Evolutionary conservation across 805 yeast genomes (phyloP).

Genomic region (Wickerhamomyces chaumierensis): DNA sequence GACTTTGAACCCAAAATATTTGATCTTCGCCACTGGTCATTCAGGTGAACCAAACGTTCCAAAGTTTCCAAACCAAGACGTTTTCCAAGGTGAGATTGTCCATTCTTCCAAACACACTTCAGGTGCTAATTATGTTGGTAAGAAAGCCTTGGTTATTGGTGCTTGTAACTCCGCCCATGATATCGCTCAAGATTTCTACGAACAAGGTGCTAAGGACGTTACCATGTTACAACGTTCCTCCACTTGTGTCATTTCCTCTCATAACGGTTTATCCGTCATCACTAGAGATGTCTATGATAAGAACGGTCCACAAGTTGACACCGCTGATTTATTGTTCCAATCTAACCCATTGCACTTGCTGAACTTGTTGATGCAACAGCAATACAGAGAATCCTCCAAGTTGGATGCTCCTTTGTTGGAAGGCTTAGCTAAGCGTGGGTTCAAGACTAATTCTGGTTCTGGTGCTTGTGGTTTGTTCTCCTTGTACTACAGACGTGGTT

Average conservation of each 20-base stretch:
- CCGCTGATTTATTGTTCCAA: slow-evolving; percentile 28
- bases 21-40: slow-evolving; percentile 34
- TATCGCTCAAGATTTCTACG: slow-evolving; percentile 32
- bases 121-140: slow-evolving; percentile 30
- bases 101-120: slow-evolving; percentile 32
- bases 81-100: slow-evolving; percentile 26
- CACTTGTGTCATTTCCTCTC: slow-evolving; percentile 29
- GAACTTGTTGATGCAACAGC: slow-evolving; percentile 26
- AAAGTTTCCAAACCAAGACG: slow-evolving; percentile 24
- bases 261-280: slow-evolving; percentile 21
- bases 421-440: slow-evolving; percentile 25
- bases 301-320: slow-evolving; percentile 25
- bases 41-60: slow-evolving; percentile 36
- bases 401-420: slow-evolving; percentile 23
- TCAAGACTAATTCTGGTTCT: slow-evolving; percentile 30
- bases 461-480: slow-evolving; percentile 33
- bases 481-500: slow-evolving; percentile 28
- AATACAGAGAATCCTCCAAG: slow-evolving; percentile 21
- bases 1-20: slow-evolving; percentile 23
- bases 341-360: slow-evolving; percentile 25
- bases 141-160: slow-evolving; percentile 33
- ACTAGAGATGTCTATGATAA: slow-evolving; percentile 25
- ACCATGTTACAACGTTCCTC: slow-evolving; percentile 36
- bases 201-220: slow-evolving; percentile 28
- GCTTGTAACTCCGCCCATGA: slow-evolving; percentile 36